Evolutionary conservation across 2,329 filamentous ascomycete genomes (phyloP), one percentile per base, ranked within the genome.

Genomic region (Paecilomyces dactylethromorphus): DNA sequence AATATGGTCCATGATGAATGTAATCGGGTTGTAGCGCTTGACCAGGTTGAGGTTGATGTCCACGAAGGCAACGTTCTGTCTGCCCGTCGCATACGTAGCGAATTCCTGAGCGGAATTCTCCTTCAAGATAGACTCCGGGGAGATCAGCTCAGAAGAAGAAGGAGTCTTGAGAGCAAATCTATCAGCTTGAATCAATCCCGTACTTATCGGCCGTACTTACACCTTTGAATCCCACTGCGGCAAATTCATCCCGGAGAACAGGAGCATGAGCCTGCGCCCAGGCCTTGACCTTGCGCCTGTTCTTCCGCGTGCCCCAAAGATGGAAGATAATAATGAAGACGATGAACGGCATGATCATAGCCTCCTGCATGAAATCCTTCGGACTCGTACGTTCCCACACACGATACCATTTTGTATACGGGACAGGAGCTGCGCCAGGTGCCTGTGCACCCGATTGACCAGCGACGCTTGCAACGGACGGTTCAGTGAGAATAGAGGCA

Each of bases 321-420:
- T 97, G 92, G 63, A 96, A 79, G 50, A 87, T 72, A 64, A 97
- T 81, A 64, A 97, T 84, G 56, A 96, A 64, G 57, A 87, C 70
- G 66, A 97, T 85, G 69, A 92, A 81, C 33, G 84, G 83, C 60
- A 97, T 78, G 68, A 99, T 89, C 73, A 92, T 79, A 60, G 90
- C 88, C 79, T 99, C 94, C 68, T 88, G 84, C 77, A 87, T 87
- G 82, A 99, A 99, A 74, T 99, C 94, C 69, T 82, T 83, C 60
- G 88, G 79, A 26, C 87, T 87, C 69, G 92, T 87, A 70, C 94
- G 91, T 83, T 97, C 92, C 83, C 96, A 94, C 62, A 97, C 81
- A 58, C 92, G 91, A 79, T 97, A 99, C 94, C 94, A 99, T 81
- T 91, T 91, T 56, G 92, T 96, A 76, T 89, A 97, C 13, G 90